These are phyloP conservation scores for Hippophae tibetana DNA, from an alignment of 306 rosid species.

Conservation along the genomic window DNA sequence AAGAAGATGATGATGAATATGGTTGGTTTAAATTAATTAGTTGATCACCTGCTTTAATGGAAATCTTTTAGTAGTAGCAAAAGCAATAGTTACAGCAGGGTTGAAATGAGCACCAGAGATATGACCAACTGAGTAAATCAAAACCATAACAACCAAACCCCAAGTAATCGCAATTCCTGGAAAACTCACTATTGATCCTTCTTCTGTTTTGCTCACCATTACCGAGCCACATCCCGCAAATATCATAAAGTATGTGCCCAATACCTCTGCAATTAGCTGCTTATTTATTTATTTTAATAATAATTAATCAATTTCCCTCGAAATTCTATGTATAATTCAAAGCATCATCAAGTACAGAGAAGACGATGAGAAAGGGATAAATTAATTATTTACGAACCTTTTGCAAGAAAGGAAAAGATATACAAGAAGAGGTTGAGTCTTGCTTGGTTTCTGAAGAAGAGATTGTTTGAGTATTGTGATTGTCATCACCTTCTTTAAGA, in stretches of 20 bases:
- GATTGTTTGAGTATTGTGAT: not conserved
- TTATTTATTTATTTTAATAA: not conserved
- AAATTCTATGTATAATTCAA: too few relatives aligned
- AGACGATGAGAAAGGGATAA: not conserved
- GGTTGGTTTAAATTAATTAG: slow-evolving; percentile 8
- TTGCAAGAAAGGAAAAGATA: slow-evolving; percentile 49
- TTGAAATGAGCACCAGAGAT: slow-evolving; percentile 88
- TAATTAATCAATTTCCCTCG: not conserved
- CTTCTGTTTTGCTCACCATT: slow-evolving; percentile 36
- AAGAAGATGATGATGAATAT: too few relatives aligned
- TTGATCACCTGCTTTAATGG: slow-evolving; percentile 50
- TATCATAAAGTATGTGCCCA: slow-evolving; percentile 73
- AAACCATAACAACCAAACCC: slow-evolving; percentile 59
- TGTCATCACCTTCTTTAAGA: slow-evolving; percentile 23
- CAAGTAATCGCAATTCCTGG: slow-evolving; percentile 62
- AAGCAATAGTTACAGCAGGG: slow-evolving; percentile 86
- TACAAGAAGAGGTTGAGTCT: slow-evolving; percentile 4
- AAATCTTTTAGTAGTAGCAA: slow-evolving; percentile 51
- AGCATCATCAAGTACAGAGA: not conserved
- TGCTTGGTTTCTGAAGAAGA: slow-evolving; percentile 8
- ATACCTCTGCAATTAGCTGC: slow-evolving; percentile 64
- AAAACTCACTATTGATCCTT: slow-evolving; percentile 30
- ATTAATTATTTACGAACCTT: slow-evolving; percentile 33
- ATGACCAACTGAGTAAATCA: slow-evolving; percentile 69
- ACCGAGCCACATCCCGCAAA: slow-evolving; percentile 69